Base-by-base conservation (phyloP, 2,329 filamentous ascomycete species). In the Ramichloridium luteum region DNA sequence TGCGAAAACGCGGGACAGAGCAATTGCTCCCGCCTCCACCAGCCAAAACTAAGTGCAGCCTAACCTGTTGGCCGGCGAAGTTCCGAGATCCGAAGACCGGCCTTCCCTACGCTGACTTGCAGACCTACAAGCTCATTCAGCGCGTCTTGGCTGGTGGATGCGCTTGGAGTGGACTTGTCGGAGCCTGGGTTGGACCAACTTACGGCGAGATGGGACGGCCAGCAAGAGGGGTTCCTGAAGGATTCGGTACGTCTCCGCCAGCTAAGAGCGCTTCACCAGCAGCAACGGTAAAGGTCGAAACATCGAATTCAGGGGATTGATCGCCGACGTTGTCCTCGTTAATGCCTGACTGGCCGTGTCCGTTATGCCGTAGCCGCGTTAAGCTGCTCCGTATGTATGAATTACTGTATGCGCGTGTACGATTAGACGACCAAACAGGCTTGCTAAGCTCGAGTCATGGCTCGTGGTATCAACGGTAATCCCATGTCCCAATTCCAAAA, bases 31-130 rank as follows among this genome's bases (percentile, higher is more conserved):
- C 39, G 22, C 45, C 34, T 13, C 48, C 37, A 10, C 55, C 55
- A 2, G 41, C 47, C 2, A 55, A 55, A 13, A 48, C 54, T 15
- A 47, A 77, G 17, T 98, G 90, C 55, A 78, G 77, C 29, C 86
- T 96, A 51, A 94, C 49, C 2, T 32, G 33, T 3, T 48, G 80
- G 78, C 48, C 72, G 32, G 90, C 88, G 9, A 74, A 74, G 33
- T 96, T 92, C 56, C 72, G 77, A 14, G 90, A 98, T 54, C 83
- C 85, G 0, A 70, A 72, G 44, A 96, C 88, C 0, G 81, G 82
- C 0, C 67, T 96, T 11, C 74, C 77, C 1, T 98, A 88, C 57
- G 70, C 74, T 41, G 88, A 88, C 52, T 64, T 74, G 26, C 72
- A 77, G 40, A 86, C 85, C 0, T 94, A 85, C 59, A 74, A 74